These are phyloP conservation scores for Candida labiduridarum DNA, from an alignment of 1,139 yeast species.

Conservation along the genomic window DNA sequence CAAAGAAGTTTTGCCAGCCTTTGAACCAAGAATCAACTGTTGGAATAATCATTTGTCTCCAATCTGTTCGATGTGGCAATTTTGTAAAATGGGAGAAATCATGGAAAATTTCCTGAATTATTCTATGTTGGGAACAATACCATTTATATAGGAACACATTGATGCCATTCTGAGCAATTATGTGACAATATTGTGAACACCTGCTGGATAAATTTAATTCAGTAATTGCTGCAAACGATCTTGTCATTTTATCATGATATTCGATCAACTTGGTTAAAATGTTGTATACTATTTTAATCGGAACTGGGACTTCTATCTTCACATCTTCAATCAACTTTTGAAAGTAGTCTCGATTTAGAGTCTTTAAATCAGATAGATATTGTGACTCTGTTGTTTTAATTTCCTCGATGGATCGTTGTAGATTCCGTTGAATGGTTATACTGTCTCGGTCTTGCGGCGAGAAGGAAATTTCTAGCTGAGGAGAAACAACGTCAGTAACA, in stretches of 20 bases:
- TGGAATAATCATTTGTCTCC: slow-evolving; percentile 1
- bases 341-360: slow-evolving; percentile 40
- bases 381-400: slow-evolving; percentile 48
- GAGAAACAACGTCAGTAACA: slow-evolving; percentile 22
- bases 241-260: slow-evolving; percentile 1
- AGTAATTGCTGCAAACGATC: slow-evolving; percentile 2
- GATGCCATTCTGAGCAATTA: slow-evolving; percentile 11
- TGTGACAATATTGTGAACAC: not conserved
- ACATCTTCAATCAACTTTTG: slow-evolving; percentile 29
- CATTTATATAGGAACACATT: slow-evolving; percentile 13
- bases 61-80: not conserved
- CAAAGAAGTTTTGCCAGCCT: slow-evolving; percentile 44
- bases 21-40: slow-evolving; percentile 19
- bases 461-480: slow-evolving; percentile 22
- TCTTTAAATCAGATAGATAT: slow-evolving; percentile 44
- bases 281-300: slow-evolving; percentile 22
- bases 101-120: slow-evolving; percentile 4
- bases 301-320: slow-evolving; percentile 28
- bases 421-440: slow-evolving; percentile 20
- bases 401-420: slow-evolving; percentile 47
- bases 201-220: not conserved
- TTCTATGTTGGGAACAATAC: slow-evolving; percentile 12
- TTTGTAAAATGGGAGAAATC: slow-evolving; percentile 2
- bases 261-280: slow-evolving; percentile 21
- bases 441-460: slow-evolving; percentile 17